phyloP scores from a whole-genome alignment of 202 grass and related monocot species.

The Alloteropsis angusta region DNA sequence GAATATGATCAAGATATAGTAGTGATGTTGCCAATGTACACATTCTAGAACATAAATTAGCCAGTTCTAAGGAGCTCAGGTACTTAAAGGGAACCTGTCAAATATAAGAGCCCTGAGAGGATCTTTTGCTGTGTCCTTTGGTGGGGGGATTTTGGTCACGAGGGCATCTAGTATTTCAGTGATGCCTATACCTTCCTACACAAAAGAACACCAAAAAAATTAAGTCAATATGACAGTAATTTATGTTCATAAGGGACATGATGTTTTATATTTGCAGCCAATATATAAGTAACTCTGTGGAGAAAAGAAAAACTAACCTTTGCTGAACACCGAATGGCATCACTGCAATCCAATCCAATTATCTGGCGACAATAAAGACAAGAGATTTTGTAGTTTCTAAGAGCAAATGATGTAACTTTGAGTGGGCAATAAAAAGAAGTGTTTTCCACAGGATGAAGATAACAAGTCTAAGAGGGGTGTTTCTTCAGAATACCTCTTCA shows the following conservation, averaged over 20 bases:
- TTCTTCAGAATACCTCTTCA: constrained; percentile 70
- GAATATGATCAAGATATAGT: constrained; percentile 7
- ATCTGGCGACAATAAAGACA: constrained; percentile 44
- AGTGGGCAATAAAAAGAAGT: neutral
- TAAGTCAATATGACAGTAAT: neutral
- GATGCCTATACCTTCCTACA: constrained; percentile 95
- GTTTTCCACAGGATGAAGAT: neutral
- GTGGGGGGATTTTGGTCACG: constrained; percentile 71
- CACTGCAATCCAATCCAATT: constrained; percentile 85
- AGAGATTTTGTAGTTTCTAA: neutral
- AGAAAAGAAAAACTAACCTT: constrained; percentile 51
- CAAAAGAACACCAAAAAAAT: constrained; percentile 26
- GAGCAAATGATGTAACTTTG: neutral
- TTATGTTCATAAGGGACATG: neutral
- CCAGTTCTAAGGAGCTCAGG: constrained; percentile 1
- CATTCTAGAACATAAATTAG: neutral
- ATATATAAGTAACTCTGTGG: constrained; percentile 3
- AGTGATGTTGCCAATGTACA: neutral
- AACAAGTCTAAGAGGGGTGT: neutral
- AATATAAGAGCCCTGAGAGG: constrained; percentile 98
- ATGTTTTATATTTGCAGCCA: neutral
- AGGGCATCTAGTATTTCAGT: constrained; percentile 87
- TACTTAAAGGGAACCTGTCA: constrained; percentile 60
- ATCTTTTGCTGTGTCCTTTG: constrained; percentile 59
- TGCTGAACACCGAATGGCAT: constrained; percentile 93